Evolutionary conservation across 2,329 filamentous ascomycete species (phyloP).

Genomic region (Ambrosiella xylebori): DNA sequence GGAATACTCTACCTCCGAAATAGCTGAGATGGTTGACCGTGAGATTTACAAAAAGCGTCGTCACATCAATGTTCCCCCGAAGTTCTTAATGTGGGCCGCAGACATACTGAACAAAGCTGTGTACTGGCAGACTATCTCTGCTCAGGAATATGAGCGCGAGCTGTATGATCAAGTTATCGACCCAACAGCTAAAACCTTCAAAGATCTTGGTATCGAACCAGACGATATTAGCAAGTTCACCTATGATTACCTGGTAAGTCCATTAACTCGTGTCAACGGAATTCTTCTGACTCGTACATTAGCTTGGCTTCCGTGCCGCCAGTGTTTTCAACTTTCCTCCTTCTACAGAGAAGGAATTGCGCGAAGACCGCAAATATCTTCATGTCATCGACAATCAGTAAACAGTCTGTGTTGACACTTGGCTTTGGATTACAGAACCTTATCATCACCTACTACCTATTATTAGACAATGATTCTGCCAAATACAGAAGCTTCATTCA

Average conservation of each 20-base stretch:
- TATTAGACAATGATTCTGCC: too few species aligned
- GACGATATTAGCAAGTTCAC: conserved; percentile 73
- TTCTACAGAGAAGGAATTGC: conserved; percentile 83
- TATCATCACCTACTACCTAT: neutral
- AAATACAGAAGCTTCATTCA: neutral
- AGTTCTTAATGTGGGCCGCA: conserved; percentile 57
- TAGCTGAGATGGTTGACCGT: conserved; percentile 71
- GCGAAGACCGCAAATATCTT: conserved; percentile 90
- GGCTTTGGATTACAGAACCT: neutral
- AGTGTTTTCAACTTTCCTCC: conserved; percentile 87
- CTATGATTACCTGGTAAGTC: conserved; percentile 79
- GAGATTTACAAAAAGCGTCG: conserved; percentile 83
- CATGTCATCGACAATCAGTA: conserved; percentile 84
- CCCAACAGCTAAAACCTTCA: conserved; percentile 81
- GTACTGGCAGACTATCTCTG: conserved; percentile 76
- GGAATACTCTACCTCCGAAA: conserved; percentile 77
- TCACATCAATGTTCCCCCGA: conserved; percentile 81
- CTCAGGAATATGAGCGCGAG: conserved; percentile 78
- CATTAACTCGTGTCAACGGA: neutral
- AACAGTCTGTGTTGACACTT: conserved; percentile 16
- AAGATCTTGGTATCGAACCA: conserved; percentile 78
- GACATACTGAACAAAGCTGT: conserved; percentile 60
- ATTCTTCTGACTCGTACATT: conserved; percentile 20
- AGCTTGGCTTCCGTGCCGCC: conserved; percentile 82
- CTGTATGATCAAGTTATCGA: conserved; percentile 90